Evolutionary conservation across 768 basidiomycete genomes (phyloP), one percentile per base, ranked within the genome.

Genomic region (Mycena vulgaris): DNA sequence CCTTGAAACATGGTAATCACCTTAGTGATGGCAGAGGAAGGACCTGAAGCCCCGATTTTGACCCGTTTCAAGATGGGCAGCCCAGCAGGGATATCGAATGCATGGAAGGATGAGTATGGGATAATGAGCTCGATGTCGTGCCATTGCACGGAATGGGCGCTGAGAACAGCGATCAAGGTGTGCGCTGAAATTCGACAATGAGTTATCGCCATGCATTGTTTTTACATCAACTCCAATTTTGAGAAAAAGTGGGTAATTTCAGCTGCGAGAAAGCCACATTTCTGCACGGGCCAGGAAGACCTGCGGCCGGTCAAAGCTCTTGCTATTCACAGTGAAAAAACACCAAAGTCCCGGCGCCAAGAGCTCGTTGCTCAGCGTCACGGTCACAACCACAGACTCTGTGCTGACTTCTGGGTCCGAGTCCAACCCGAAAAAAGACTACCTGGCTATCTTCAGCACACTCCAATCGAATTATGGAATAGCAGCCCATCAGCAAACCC

Each of bases 401-500:
- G n/a, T n/a, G n/a, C n/a, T n/a, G n/a, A n/a, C n/a, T n/a, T 23
- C 47, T 25, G 55, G 27, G 17, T 25, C 55, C 19, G 31, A 48
- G 42, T 27, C 21, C 56, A n/a, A 40, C 53, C 40, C 61, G n/a
- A 47, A 51, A 9, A 69, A 69, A 23, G 55, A 56, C 61, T 69
- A 57, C 47, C 19, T 63, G 3, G 55, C 42, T 31, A 55, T 55
- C 0, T 63, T 69, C 14, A 61, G 17, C 16, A 27, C 61, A 9
- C 61, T 69, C 17, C 60, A 63, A 42, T 57, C 55, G 19, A 37
- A 21, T 27, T 69, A 69, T 47, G 68, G 68, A 21, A 11, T 66
- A 4, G 10, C 37, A 11, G 57, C 37, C 16, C n/a, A n/a, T n/a
- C n/a, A n/a, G n/a, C n/a, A n/a, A n/a, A n/a, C n/a, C n/a, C n/a